A percentile compares a stretch with the other conserved stretches of the same genome.
Evolutionary conservation across 116 monocot genomes (phyloP).

Genomic region (Dioscorea cayenensis): DNA sequence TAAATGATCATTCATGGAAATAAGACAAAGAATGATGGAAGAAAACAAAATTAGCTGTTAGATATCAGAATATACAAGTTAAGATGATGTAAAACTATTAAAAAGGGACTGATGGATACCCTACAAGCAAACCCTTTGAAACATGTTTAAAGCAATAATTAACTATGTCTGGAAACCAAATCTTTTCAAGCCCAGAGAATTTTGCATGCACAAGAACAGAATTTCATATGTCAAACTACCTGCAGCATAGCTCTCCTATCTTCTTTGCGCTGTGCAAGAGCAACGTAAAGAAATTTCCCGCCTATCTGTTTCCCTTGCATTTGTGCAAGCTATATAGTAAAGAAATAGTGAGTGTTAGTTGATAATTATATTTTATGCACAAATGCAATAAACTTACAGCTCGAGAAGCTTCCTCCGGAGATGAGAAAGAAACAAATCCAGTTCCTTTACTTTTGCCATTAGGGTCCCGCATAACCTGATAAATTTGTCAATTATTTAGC

Average conservation of each 20-base stretch:
- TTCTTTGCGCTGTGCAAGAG: constrained; percentile 89
- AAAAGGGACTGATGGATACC: too few relatives aligned
- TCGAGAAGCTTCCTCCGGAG: constrained; percentile 64
- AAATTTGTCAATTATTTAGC: background rate
- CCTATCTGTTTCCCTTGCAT: constrained; percentile 87
- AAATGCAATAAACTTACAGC: constrained; percentile 46
- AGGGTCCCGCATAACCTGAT: constrained; percentile 86
- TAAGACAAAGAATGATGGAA: too few relatives aligned
- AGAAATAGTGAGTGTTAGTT: background rate
- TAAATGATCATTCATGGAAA: too few relatives aligned
- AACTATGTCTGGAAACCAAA: too few relatives aligned
- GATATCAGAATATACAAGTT: too few relatives aligned
- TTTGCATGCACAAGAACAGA: background rate
- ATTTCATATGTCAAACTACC: constrained; percentile 24
- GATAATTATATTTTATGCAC: background rate
- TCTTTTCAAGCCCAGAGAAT: too few relatives aligned
- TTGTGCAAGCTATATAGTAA: constrained; percentile 47
- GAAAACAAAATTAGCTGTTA: too few relatives aligned
- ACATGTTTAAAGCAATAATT: too few relatives aligned
- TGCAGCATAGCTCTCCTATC: constrained; percentile 82
- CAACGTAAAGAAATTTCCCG: constrained; percentile 89
- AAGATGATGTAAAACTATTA: too few relatives aligned
- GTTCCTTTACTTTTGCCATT: constrained; percentile 87
- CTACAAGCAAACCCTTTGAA: too few relatives aligned
- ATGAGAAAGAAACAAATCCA: constrained; percentile 92